Base-by-base conservation (phyloP, 148 eudicot genomes). In the Vaccinium myrtillus region DNA sequence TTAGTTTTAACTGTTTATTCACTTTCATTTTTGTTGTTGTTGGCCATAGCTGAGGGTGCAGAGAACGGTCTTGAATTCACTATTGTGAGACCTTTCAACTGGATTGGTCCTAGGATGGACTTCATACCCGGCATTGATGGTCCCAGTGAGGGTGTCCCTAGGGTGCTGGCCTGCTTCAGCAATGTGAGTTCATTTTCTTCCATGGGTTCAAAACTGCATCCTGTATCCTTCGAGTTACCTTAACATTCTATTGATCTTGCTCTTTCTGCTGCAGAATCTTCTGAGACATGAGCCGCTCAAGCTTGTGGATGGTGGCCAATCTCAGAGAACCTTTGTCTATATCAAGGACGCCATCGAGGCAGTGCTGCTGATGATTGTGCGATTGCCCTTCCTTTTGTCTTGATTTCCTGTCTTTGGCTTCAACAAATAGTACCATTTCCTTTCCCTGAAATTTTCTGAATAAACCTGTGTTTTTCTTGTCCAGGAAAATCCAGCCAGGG, bases 21-120 rank as follows among this genome's bases (percentile, higher is more conserved):
- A 61, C 9, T 16, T 16, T 73, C 67, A 39, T 39, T 30, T 39
- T 78, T 32, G 21, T 77, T 1, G 21, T 32, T 63, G 32, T 63
- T 32, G n/a, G 79, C 50, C 76, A 69, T 94, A 95, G 99, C 98
- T 71, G 99, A 97, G 93, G 98, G 99, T 86, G 98, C 98, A 21
- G 98, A 97, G 87, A 97, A 97, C 83, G 96, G 92, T 84, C 95
- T 95, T 80, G 98, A 97, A 85, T 97, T 97, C 87, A 95, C 98
- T 58, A 97, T 97, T 80, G 99, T 95, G 58, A 90, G 99, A 86
- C 99, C 99, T 85, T 97, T 97, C 83, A 97, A 97, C 90, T 95
- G 99, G 99, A 97, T 97, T 84, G 98, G 99, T 91, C 99, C 98
- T 16, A 90, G 98, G 88, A 97, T 97, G 99, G 99, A 97, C 88